Evolutionary conservation across 1,284 basidiomycete genomes (phyloP).

Genomic region (Naganishia liquefaciens): DNA sequence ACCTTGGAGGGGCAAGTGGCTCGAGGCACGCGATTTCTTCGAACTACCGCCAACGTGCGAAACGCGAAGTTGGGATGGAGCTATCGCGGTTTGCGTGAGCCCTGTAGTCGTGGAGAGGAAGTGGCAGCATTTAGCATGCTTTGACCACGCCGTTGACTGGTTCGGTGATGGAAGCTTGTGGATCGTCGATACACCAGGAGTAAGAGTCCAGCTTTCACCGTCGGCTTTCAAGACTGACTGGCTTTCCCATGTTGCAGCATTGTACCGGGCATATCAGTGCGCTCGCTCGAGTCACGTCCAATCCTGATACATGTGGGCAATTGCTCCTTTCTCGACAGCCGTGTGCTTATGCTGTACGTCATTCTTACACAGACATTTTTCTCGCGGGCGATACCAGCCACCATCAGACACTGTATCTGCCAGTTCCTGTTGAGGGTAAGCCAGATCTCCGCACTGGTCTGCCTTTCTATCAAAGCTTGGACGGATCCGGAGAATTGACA

Average conservation of each 20-base stretch:
- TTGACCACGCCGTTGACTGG: slow-evolving; percentile 38
- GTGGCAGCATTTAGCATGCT: slow-evolving; percentile 36
- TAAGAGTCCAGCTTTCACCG: slow-evolving; percentile 20
- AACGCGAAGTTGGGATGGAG: slow-evolving; percentile 14
- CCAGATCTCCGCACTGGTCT: slow-evolving; percentile 30
- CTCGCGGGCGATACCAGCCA: slow-evolving; percentile 40
- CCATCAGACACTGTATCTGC: slow-evolving; percentile 37
- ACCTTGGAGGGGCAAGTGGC: slow-evolving; percentile 36
- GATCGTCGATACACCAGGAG: slow-evolving; percentile 40
- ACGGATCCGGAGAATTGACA: not conserved
- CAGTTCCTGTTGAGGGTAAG: slow-evolving; percentile 33
- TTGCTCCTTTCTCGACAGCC: not conserved
- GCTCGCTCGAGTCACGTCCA: slow-evolving; percentile 36
- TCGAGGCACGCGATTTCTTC: slow-evolving; percentile 34
- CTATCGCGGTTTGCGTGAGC: slow-evolving; percentile 9
- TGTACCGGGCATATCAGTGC: slow-evolving; percentile 38
- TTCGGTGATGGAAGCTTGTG: slow-evolving; percentile 42
- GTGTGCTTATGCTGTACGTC: no score
- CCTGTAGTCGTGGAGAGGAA: slow-evolving; percentile 8
- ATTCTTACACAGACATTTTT: slow-evolving; percentile 34
- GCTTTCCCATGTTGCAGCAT: slow-evolving; percentile 32
- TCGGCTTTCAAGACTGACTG: not conserved
- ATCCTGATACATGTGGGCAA: slow-evolving; percentile 37
- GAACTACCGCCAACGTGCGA: slow-evolving; percentile 32
- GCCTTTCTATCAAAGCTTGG: slow-evolving; percentile 11